Evolutionary conservation across 1,139 yeast genomes (phyloP).

Genomic region (Neolecta irregularis): DNA sequence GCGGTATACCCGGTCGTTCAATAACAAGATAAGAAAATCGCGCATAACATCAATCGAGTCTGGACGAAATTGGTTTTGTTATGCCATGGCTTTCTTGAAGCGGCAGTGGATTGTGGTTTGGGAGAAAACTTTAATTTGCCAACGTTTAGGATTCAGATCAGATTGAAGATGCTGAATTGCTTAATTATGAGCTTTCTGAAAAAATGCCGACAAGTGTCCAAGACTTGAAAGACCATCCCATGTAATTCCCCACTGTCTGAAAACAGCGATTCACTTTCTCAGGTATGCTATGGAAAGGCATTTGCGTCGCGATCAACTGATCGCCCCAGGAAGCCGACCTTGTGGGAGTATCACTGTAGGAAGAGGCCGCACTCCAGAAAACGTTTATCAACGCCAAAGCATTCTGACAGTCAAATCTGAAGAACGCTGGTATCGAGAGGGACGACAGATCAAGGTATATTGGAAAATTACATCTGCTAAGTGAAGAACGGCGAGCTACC

Average conservation of each 20-base stretch:
- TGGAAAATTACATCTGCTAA: not conserved
- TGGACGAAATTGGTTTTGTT: slow-evolving; percentile 58
- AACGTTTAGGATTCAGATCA: slow-evolving; percentile 32
- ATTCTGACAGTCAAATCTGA: slow-evolving; percentile 56
- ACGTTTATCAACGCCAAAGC: slow-evolving; percentile 51
- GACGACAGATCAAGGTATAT: slow-evolving; percentile 43
- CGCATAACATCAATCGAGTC: slow-evolving; percentile 47
- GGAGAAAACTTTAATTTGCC: slow-evolving; percentile 26
- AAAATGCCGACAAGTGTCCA: slow-evolving; percentile 76
- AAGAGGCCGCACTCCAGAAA: slow-evolving; percentile 20
- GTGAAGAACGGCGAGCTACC: slow-evolving; percentile 45
- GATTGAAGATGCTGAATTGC: slow-evolving; percentile 56
- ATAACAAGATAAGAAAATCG: slow-evolving; percentile 60
- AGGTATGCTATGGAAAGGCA: slow-evolving; percentile 42
- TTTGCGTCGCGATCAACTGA: slow-evolving; percentile 51
- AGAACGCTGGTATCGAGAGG: slow-evolving; percentile 73
- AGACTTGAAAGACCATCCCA: slow-evolving; percentile 78
- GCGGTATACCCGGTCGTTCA: slow-evolving; percentile 54
- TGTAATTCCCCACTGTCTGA: slow-evolving; percentile 35
- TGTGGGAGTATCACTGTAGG: slow-evolving; percentile 50
- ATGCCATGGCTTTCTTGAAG: no score
- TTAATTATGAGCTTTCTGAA: slow-evolving; percentile 51
- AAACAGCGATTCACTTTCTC: not conserved
- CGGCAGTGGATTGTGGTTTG: no score
- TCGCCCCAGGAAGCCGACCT: slow-evolving; percentile 45